These are phyloP conservation scores for Penicillium freii DNA, from an alignment of 2,329 filamentous ascomycete species.

Conservation along the genomic window DNA sequence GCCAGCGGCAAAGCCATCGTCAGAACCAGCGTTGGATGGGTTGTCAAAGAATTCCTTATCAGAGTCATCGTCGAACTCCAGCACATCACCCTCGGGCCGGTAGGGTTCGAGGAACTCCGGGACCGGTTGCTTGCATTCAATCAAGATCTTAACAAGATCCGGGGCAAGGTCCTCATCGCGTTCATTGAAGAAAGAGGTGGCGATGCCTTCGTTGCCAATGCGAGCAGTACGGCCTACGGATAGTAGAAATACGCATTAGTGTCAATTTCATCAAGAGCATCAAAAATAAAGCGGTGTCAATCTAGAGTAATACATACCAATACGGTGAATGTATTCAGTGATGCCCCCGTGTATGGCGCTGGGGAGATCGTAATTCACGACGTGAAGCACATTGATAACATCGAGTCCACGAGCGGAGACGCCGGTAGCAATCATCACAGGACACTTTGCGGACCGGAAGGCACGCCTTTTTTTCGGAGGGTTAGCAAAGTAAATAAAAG, in stretches of 20 bases:
- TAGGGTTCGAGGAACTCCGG: conserved; percentile 76
- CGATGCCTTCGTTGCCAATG: conserved; percentile 81
- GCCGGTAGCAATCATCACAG: conserved; percentile 82
- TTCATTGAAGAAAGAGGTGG: conserved; percentile 85
- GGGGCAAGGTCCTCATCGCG: conserved; percentile 69
- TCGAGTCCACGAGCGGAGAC: conserved; percentile 87
- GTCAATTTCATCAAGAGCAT: neutral
- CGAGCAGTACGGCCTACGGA: conserved; percentile 78
- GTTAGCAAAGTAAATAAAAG: neutral
- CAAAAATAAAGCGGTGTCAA: too few species aligned
- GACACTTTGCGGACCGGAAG: conserved; percentile 71
- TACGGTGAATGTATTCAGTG: conserved; percentile 89
- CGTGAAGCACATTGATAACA: conserved; percentile 79
- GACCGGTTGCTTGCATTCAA: conserved; percentile 74
- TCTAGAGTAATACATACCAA: conserved; percentile 61
- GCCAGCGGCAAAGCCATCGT: neutral
- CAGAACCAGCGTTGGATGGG: neutral
- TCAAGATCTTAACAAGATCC: conserved; percentile 73
- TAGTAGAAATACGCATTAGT: neutral
- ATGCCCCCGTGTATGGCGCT: conserved; percentile 75
- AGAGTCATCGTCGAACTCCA: conserved; percentile 56
- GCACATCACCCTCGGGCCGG: conserved; percentile 42
- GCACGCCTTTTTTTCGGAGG: conserved; percentile 54
- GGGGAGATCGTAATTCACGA: conserved; percentile 92
- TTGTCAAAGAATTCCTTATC: conserved; percentile 42